Percentiles rank a stretch among this genome's conserved stretches.
Conservation (phyloP, 2,329 filamentous ascomycete species). For the Cercospora berteroae region DNA sequence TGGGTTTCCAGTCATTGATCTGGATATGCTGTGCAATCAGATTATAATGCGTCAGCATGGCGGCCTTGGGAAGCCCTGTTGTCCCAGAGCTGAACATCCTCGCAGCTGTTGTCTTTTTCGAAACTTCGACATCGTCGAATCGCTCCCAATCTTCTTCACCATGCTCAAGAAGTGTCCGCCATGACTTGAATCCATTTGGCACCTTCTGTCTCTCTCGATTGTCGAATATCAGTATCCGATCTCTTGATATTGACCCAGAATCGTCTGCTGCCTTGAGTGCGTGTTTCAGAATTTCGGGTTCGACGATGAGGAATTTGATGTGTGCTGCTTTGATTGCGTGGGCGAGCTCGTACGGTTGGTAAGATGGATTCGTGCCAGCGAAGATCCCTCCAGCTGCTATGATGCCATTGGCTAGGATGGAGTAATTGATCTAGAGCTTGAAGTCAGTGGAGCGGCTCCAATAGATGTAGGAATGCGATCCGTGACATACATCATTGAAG, state of each 20-base stretch:
- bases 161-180: slow-evolving; percentile 39
- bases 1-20: slow-evolving; percentile 41
- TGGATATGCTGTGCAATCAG: slow-evolving; percentile 54
- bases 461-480: too few species aligned
- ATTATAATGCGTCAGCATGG: slow-evolving; percentile 57
- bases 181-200: slow-evolving; percentile 26
- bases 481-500: slow-evolving; percentile 42
- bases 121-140: slow-evolving; percentile 42
- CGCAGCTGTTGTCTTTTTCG: slow-evolving; percentile 49
- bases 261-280: slow-evolving; percentile 41
- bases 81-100: slow-evolving; percentile 58
- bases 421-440: slow-evolving; percentile 22
- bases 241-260: slow-evolving; percentile 35
- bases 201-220: slow-evolving; percentile 26
- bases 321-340: slow-evolving; percentile 35
- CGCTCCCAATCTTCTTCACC: slow-evolving; percentile 50
- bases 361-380: slow-evolving; percentile 38
- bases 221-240: slow-evolving; percentile 46
- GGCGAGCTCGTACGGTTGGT: slow-evolving; percentile 36
- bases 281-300: slow-evolving; percentile 34
- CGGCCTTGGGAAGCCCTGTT: slow-evolving; percentile 56
- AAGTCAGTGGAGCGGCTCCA: neutral
- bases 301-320: slow-evolving; percentile 34
- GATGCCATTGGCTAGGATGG: slow-evolving; percentile 30
- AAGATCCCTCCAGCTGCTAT: slow-evolving; percentile 37